Conservation (phyloP, 2,329 filamentous ascomycete genomes). For the Cercospora sp. region DNA sequence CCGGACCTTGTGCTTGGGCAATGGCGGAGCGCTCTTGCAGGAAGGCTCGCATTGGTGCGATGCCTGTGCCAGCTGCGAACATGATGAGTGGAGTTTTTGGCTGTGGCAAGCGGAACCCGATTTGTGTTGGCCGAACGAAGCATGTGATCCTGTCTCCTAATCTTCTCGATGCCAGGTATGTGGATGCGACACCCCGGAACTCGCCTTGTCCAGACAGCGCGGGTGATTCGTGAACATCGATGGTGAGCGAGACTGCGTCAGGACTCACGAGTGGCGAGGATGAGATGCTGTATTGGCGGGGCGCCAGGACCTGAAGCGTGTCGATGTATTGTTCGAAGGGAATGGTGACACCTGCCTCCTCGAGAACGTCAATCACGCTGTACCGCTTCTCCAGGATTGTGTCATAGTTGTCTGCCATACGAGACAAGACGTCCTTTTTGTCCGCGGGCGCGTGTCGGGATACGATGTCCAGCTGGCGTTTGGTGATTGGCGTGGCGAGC, state of each 20-base stretch:
- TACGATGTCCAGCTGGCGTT: slow-evolving; percentile 44
- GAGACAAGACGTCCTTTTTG: slow-evolving; percentile 44
- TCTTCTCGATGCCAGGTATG: slow-evolving; percentile 41
- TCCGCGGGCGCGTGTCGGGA: slow-evolving; percentile 12
- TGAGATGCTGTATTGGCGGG: slow-evolving; percentile 32
- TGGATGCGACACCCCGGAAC: slow-evolving; percentile 44
- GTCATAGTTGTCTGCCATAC: slow-evolving; percentile 45
- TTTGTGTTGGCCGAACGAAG: slow-evolving; percentile 40
- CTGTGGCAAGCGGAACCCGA: slow-evolving; percentile 44
- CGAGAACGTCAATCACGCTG: slow-evolving; percentile 64
- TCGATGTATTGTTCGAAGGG: slow-evolving; percentile 57
- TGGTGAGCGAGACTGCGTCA: slow-evolving; percentile 55
- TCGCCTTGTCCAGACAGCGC: slow-evolving; percentile 25
- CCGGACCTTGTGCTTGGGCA: slow-evolving; percentile 33
- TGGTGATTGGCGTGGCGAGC: slow-evolving; percentile 63
- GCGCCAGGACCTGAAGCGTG: slow-evolving; percentile 24
- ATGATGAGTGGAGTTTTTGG: slow-evolving; percentile 52
- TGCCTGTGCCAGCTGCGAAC: slow-evolving; percentile 54
- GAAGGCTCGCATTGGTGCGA: slow-evolving; percentile 51
- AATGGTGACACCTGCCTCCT: slow-evolving; percentile 57
- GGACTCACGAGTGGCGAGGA: slow-evolving; percentile 26
- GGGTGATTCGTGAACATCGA: slow-evolving; percentile 51
- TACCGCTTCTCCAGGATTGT: slow-evolving; percentile 45
- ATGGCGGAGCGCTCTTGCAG: slow-evolving; percentile 44
- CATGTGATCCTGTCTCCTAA: slow-evolving; percentile 43